A percentile compares a stretch with the other conserved stretches of the same genome.
Conservation (phyloP, 2,329 filamentous ascomycete genomes). For the Botrytis tulipae region DNA sequence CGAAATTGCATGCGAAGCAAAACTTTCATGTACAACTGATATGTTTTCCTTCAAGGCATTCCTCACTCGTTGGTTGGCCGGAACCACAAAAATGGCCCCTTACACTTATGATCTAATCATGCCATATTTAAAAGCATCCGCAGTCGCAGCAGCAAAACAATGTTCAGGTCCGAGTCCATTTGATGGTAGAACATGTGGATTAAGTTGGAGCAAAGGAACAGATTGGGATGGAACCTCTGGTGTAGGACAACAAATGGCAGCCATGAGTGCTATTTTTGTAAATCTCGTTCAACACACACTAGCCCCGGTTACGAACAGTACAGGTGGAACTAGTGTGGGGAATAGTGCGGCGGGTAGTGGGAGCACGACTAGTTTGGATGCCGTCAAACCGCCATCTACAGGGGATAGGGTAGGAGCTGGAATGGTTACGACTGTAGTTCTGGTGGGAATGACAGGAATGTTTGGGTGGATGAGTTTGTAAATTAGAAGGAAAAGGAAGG, state of each 20-base stretch:
- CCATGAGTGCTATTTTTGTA: constrained; percentile 57
- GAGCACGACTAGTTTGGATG: constrained; percentile 23
- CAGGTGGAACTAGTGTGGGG: constrained; percentile 42
- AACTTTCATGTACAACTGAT: constrained; percentile 57
- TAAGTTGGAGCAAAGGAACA: constrained; percentile 54
- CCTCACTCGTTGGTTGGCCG: constrained; percentile 58
- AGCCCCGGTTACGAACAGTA: constrained; percentile 30
- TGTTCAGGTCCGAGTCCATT: constrained; percentile 56
- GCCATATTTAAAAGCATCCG: constrained; percentile 54
- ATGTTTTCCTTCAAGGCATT: constrained; percentile 67
- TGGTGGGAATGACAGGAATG: constrained; percentile 36
- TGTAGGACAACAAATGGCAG: constrained; percentile 70
- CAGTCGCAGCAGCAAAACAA: constrained; percentile 52
- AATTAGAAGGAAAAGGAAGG: neutral
- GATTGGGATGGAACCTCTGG: constrained; percentile 55
- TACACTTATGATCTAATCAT: constrained; percentile 54
- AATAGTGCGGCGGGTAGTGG: constrained; percentile 32
- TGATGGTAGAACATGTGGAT: constrained; percentile 52
- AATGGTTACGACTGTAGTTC: constrained; percentile 42
- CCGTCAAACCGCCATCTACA: constrained; percentile 37
- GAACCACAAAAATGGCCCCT: constrained; percentile 57
- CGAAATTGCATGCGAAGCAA: constrained; percentile 58
- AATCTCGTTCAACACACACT: constrained; percentile 39
- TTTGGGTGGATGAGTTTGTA: constrained; percentile 41
- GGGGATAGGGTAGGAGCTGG: constrained; percentile 45